A percentile compares a stretch with the other conserved stretches of the same genome.
Conservation (phyloP, 2,329 filamentous ascomycete species). For the Pestalotiopsis sp. region DNA sequence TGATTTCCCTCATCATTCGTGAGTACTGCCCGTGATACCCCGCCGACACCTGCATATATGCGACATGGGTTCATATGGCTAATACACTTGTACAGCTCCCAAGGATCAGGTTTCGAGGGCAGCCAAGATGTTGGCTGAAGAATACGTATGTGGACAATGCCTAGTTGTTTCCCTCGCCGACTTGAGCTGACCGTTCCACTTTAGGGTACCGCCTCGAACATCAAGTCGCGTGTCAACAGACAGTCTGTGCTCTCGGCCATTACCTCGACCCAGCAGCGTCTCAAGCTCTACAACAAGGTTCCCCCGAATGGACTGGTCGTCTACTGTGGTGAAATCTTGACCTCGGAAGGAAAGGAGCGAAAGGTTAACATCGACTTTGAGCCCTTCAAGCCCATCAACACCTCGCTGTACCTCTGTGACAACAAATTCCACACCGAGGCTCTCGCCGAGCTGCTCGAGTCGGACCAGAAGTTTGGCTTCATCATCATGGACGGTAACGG, state of each 20-base stretch:
- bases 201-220: constrained; percentile 96
- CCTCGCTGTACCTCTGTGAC: constrained; percentile 97
- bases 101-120: constrained; percentile 97
- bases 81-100: constrained; percentile 62
- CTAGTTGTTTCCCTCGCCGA: not conserved
- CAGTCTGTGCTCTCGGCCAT: constrained; percentile 98
- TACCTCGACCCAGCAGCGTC: constrained; percentile 96
- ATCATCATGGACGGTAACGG: constrained; percentile 99
- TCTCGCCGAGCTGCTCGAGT: constrained; percentile 93
- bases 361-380: constrained; percentile 99
- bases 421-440: constrained; percentile 99
- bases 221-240: constrained; percentile 98
- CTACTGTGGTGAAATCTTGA: constrained; percentile 99
- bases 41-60: not conserved
- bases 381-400: constrained; percentile 99
- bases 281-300: constrained; percentile 99
- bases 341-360: constrained; percentile 95
- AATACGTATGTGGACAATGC: constrained; percentile 72
- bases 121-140: constrained; percentile 99
- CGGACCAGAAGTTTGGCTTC: constrained; percentile 98
- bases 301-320: constrained; percentile 96
- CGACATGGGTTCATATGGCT: not conserved
- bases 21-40: constrained; percentile 41
- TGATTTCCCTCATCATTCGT: constrained; percentile 99
- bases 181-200: constrained; percentile 25